These are phyloP conservation scores for Alternaria sp. DNA, from an alignment of 2,329 filamentous ascomycete genomes.

Conservation along the genomic window DNA sequence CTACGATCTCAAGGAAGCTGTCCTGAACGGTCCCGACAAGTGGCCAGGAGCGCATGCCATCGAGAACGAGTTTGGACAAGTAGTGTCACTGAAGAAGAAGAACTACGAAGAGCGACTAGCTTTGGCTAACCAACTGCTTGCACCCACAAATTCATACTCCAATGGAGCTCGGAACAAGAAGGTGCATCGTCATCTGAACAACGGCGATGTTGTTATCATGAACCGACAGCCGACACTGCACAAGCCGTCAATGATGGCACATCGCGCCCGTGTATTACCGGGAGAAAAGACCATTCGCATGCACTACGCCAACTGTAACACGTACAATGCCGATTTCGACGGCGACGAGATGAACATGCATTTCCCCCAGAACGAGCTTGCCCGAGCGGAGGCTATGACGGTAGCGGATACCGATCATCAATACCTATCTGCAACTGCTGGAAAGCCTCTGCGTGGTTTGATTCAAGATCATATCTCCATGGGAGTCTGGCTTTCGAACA, in stretches of 20 bases:
- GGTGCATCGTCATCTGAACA: slow-evolving; percentile 92
- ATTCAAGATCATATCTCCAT: slow-evolving; percentile 99
- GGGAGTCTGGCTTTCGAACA: slow-evolving; percentile 85
- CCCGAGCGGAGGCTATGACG: slow-evolving; percentile 87
- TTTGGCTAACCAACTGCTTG: slow-evolving; percentile 89
- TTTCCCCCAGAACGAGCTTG: slow-evolving; percentile 96
- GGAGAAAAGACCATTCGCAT: slow-evolving; percentile 98
- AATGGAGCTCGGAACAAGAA: slow-evolving; percentile 89
- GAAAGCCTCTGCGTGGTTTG: slow-evolving; percentile 90
- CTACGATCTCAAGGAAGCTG: slow-evolving; percentile 91
- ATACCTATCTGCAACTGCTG: slow-evolving; percentile 91
- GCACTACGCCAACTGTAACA: slow-evolving; percentile 99
- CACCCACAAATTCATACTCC: slow-evolving; percentile 76
- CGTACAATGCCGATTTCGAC: slow-evolving; percentile 99
- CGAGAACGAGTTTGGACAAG: slow-evolving; percentile 92
- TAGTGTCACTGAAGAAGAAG: slow-evolving; percentile 86
- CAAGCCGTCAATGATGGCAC: slow-evolving; percentile 99
- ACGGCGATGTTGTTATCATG: slow-evolving; percentile 97
- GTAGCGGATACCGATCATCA: slow-evolving; percentile 97
- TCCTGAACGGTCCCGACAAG: slow-evolving; percentile 90
- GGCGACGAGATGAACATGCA: slow-evolving; percentile 99
- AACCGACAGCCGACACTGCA: slow-evolving; percentile 97
- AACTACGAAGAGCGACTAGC: slow-evolving; percentile 86
- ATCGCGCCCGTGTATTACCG: slow-evolving; percentile 87
- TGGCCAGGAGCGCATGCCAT: slow-evolving; percentile 96